Percentiles rank a stretch among this genome's conserved stretches.
These are phyloP conservation scores for Amanita thiersii DNA, from an alignment of 768 basidiomycete genomes.

Conservation along the genomic window DNA sequence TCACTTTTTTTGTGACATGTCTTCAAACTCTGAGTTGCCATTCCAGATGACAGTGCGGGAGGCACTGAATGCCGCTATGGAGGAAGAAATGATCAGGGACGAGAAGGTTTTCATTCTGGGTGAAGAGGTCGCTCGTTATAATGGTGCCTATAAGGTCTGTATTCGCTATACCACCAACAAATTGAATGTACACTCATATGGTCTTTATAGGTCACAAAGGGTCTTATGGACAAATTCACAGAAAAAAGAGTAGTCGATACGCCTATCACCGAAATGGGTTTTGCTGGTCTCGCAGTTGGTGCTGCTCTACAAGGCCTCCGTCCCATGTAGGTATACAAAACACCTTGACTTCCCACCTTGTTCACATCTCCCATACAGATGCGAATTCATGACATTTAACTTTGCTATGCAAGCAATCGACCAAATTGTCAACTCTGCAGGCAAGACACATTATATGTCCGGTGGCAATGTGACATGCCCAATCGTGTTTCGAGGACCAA, in stretches of 20 bases:
- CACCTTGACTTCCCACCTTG: neutral
- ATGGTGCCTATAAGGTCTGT: constrained; percentile 89
- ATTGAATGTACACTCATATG: constrained; percentile 12
- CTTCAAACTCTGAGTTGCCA: neutral
- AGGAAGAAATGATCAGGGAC: constrained; percentile 98
- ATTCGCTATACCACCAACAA: constrained; percentile 2
- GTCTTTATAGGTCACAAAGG: constrained; percentile 80
- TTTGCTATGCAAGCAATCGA: constrained; percentile 99
- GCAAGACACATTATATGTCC: constrained; percentile 99
- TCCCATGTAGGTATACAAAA: constrained; percentile 57
- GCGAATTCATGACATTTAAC: constrained; percentile 99
- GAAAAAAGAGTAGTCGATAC: constrained; percentile 98
- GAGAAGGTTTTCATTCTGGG: constrained; percentile 92
- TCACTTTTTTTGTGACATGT: neutral
- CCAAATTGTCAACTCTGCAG: constrained; percentile 99
- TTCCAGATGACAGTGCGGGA: constrained; percentile 98
- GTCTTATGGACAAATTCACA: constrained; percentile 97
- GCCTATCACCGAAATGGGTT: constrained; percentile 97
- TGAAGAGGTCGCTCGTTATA: constrained; percentile 98
- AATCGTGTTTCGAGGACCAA: constrained; percentile 98
- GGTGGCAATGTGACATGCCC: constrained; percentile 98
- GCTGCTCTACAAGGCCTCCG: constrained; percentile 91
- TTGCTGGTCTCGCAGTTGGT: constrained; percentile 93
- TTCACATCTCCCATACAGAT: constrained; percentile 35
- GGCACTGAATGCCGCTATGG: constrained; percentile 95